Base-by-base conservation (phyloP, 345 rosid species). In the Citrus inodora region DNA sequence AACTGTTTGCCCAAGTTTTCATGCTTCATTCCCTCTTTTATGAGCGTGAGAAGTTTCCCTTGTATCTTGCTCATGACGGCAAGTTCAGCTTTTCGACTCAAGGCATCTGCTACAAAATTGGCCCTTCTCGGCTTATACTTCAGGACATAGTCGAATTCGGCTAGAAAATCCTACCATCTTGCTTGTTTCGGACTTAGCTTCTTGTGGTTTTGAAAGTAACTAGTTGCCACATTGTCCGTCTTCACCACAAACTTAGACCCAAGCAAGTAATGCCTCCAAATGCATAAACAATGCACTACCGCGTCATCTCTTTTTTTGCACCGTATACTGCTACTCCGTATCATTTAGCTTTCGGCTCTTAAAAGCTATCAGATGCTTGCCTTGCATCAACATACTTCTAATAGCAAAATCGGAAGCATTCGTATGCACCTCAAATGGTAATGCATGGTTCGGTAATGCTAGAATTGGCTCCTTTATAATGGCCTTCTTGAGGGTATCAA, bases 281-380 rank as follows among this genome's bases (percentile, higher is more conserved):
- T 9, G 4, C 0, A 6, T 3, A 60, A 60, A 10, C 0, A 60
- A 4, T 60, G 5, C 5, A 60, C 4, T 24, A 60, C 13, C 0
- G 0, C 9, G 1, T 4, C 14, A 24, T 60, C 30, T 24, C 1
- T 1, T 60, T 9, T 3, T 14, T n/a, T 60, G 27, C 0, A 60
- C 62, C 6, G 4, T 24, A 24, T 60, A 60, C 0, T 9, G 0
- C 5, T 2, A 6, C 5, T 24, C 6, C 1, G 1, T 25, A 2
- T 25, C 64, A 60, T 60, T 24, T 0, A 60, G 32, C 6, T 60
- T 60, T 1, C 0, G 0, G 13, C 64, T 60, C 17, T 60, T 30
- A 24, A 24, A 60, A 3, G 4, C 30, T 1, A 60, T 60, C 1
- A 0, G 6, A 27, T 60, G 14, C 1, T 3, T 2, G 0, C 10